A percentile compares a stretch with the other conserved stretches of the same genome.
phyloP scores from a whole-genome alignment of 352 stramenopile species.

The Pythium rhizo-oryzae region DNA sequence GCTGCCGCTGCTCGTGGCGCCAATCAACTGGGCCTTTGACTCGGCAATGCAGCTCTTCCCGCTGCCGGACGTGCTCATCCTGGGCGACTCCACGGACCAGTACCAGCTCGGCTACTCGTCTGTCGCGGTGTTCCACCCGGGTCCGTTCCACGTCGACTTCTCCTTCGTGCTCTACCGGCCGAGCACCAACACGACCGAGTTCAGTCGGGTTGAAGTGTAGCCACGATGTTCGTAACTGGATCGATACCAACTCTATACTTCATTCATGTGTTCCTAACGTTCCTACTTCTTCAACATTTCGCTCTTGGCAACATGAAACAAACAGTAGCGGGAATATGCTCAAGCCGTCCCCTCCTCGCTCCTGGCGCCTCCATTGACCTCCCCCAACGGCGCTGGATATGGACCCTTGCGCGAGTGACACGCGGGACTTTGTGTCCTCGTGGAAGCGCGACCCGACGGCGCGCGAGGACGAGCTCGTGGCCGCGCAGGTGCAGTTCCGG shows the following conservation, averaged over 20 bases:
- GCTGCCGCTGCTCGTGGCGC: slow-evolving; percentile 80
- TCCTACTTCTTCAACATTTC: neutral
- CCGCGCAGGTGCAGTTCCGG: slow-evolving; percentile 12
- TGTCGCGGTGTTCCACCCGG: slow-evolving; percentile 80
- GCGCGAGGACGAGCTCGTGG: slow-evolving; percentile 16
- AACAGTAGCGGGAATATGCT: neutral
- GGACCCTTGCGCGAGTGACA: slow-evolving; percentile 3
- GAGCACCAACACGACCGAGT: slow-evolving; percentile 83
- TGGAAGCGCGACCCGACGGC: slow-evolving; percentile 22
- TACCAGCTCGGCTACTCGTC: slow-evolving; percentile 85
- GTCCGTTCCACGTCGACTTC: slow-evolving; percentile 82
- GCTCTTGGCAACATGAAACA: neutral
- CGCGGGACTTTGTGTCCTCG: slow-evolving; percentile 22
- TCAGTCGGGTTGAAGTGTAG: slow-evolving; percentile 72
- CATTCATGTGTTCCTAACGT: neutral
- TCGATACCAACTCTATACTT: neutral
- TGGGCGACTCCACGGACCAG: slow-evolving; percentile 82
- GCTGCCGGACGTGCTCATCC: slow-evolving; percentile 88
- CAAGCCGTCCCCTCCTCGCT: neutral
- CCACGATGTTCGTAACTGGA: slow-evolving; percentile 15
- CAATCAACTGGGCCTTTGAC: slow-evolving; percentile 96
- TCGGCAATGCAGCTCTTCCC: slow-evolving; percentile 92
- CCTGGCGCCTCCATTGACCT: neutral
- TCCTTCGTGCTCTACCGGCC: slow-evolving; percentile 88
- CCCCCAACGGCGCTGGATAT: neutral